A percentile compares a stretch with the other conserved stretches of the same genome.
Evolutionary conservation across 164 flowering plant species (phyloP).

Genomic region (Vitis vinifera): ASM3070453v1 NC_081817.1:2770001-2770500

Average conservation of each 20-base stretch:
- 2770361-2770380: conserved; percentile 68
- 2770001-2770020: no score
- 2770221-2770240: neutral
- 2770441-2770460: no score
- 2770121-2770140: neutral
- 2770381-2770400: neutral
- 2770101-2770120: neutral
- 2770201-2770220: no score
- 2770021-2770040: no score
- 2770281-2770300: conserved; percentile 68
- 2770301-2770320: conserved; percentile 83
- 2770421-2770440: no score
- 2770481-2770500: neutral
- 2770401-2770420: neutral
- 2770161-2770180: no score
- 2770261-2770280: neutral
- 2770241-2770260: neutral
- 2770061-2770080: no score
- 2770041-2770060: no score
- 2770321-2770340: conserved; percentile 73
- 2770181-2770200: no score
- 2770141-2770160: neutral
- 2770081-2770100: no score
- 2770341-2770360: conserved; percentile 67
- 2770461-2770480: neutral